These are phyloP conservation scores for Neofusicoccum cordaticola DNA, from an alignment of 2,329 filamentous ascomycete species.

Conservation along the genomic window DNA sequence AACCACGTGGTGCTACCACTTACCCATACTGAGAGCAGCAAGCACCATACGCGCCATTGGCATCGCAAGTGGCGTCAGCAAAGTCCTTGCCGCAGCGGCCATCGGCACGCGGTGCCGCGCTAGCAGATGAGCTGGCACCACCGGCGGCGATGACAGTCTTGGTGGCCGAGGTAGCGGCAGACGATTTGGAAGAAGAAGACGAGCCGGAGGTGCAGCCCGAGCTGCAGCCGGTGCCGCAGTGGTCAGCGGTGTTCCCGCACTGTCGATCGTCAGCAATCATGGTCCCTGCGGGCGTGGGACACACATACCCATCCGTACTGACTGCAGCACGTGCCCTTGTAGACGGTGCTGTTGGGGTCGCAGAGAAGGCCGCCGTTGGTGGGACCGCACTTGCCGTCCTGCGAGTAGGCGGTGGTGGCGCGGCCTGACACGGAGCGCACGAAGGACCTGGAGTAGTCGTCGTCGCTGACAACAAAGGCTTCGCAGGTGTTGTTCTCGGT, in stretches of 20 bases:
- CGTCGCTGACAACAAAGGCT: constrained; percentile 17
- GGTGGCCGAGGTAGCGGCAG: constrained; percentile 13
- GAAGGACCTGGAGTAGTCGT: constrained; percentile 27
- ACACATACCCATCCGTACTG: constrained; percentile 34
- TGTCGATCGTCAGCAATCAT: constrained; percentile 24
- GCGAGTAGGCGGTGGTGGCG: constrained; percentile 31
- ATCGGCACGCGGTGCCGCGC: constrained; percentile 22
- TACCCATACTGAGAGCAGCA: constrained; percentile 26
- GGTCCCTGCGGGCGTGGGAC: background rate
- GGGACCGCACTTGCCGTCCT: constrained; percentile 40
- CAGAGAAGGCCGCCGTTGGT: constrained; percentile 39
- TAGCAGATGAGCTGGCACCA: background rate
- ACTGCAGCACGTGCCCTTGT: constrained; percentile 47
- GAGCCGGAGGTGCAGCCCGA: constrained; percentile 30
- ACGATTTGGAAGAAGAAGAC: constrained; percentile 4
- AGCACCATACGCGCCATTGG: constrained; percentile 22
- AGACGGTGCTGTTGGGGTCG: constrained; percentile 44
- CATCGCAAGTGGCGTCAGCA: constrained; percentile 25
- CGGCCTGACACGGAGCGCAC: constrained; percentile 25
- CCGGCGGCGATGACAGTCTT: background rate
- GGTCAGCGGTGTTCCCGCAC: constrained; percentile 44
- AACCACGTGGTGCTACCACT: constrained; percentile 16
- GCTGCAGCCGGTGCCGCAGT: constrained; percentile 37
- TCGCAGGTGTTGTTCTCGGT: constrained; percentile 29
- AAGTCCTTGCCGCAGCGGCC: constrained; percentile 29